Evolutionary conservation across 345 rosid genomes (phyloP).

Genomic region (Citrus trifoliata): DNA sequence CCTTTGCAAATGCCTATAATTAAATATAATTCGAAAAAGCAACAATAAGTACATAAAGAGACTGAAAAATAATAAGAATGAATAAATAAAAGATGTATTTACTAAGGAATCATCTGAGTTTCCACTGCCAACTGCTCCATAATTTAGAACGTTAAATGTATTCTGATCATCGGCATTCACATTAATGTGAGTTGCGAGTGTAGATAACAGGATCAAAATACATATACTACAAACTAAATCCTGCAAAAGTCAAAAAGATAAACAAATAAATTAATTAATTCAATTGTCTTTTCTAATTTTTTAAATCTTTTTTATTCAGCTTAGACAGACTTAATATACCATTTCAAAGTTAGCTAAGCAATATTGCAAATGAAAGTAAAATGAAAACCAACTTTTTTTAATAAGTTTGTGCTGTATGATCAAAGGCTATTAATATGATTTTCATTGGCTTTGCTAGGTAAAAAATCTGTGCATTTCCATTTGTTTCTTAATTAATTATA

Average conservation of each 20-base stretch:
- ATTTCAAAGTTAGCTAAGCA: no score
- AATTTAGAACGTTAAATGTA: constrained; percentile 9
- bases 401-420: no score
- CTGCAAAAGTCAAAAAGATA: background rate
- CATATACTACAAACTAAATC: background rate
- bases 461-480: no score
- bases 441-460: no score
- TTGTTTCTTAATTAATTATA: no score
- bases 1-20: constrained; percentile 22
- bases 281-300: no score
- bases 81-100: background rate
- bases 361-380: no score
- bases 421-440: no score
- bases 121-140: constrained; percentile 14
- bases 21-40: background rate
- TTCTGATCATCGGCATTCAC: background rate
- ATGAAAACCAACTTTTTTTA: no score
- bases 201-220: background rate
- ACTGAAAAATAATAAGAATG: background rate
- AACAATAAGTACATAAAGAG: background rate
- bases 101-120: constrained; percentile 10
- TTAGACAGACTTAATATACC: no score
- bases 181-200: background rate
- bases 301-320: no score
- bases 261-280: background rate